These are phyloP conservation scores for Suillus sp. DNA, from an alignment of 768 basidiomycete species.

Conservation along the genomic window DNA sequence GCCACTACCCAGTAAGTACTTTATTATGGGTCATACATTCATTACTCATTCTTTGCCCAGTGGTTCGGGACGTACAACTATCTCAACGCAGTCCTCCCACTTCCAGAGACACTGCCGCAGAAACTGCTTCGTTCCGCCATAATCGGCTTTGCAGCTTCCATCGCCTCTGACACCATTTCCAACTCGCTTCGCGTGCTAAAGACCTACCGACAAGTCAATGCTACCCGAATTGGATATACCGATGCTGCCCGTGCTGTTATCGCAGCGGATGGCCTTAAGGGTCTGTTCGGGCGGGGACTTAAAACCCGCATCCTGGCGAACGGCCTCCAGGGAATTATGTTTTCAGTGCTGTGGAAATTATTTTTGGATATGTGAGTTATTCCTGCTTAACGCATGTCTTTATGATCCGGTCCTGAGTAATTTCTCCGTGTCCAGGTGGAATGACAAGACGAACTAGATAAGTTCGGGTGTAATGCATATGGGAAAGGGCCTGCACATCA, in stretches of 20 bases:
- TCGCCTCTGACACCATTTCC: conserved; percentile 82
- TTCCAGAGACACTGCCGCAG: conserved; percentile 49
- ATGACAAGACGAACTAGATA: conserved; percentile 30
- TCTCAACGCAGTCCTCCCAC: conserved; percentile 64
- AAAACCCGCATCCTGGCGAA: conserved; percentile 90
- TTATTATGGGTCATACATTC: conserved; percentile 3
- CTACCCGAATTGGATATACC: conserved; percentile 74
- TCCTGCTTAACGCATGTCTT: background rate
- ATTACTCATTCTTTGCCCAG: conserved; percentile 36
- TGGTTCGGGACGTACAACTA: conserved; percentile 90
- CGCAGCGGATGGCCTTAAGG: conserved; percentile 70
- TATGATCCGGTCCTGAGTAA: background rate
- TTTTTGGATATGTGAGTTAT: conserved; percentile 83
- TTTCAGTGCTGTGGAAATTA: conserved; percentile 87
- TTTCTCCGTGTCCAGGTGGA: conserved; percentile 31
- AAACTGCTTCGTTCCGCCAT: conserved; percentile 80
- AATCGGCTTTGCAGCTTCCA: conserved; percentile 88
- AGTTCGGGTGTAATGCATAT: background rate
- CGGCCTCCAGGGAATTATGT: conserved; percentile 89
- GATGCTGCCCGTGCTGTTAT: conserved; percentile 80
- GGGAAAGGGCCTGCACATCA: background rate
- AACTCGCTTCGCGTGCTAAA: conserved; percentile 93
- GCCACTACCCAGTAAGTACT: conserved; percentile 77
- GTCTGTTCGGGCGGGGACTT: conserved; percentile 86
- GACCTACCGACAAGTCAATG: conserved; percentile 93